phyloP scores from a whole-genome alignment of 2,329 filamentous ascomycete species.

The Penicillium sp. region DNA sequence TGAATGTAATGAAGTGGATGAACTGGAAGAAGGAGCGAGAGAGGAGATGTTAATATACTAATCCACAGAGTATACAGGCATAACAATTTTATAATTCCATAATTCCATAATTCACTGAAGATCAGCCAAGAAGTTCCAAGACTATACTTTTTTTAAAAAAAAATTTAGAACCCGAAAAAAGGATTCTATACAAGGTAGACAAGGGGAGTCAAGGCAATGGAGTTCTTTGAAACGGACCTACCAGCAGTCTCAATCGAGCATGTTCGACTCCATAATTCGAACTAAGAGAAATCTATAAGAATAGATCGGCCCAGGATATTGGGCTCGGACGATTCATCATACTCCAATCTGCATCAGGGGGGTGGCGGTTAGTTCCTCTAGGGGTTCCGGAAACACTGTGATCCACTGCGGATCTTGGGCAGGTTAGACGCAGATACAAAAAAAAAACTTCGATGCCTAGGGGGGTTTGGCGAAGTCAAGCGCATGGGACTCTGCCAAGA shows the following conservation, averaged over 20 bases:
- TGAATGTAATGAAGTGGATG: neutral
- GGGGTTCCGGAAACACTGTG: conserved; percentile 3
- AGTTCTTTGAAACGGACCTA: conserved; percentile 13
- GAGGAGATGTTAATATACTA: conserved; percentile 7
- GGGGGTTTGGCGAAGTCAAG: conserved; percentile 11
- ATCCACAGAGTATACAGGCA: neutral
- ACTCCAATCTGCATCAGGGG: conserved; percentile 16
- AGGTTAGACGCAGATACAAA: conserved; percentile 4
- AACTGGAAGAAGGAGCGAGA: neutral
- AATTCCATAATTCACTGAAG: neutral
- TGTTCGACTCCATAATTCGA: conserved; percentile 14
- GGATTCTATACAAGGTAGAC: neutral
- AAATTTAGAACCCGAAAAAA: neutral
- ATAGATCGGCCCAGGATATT: conserved; percentile 15
- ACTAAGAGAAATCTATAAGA: conserved; percentile 13
- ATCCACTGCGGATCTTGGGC: conserved; percentile 19
- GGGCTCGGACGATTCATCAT: conserved; percentile 15
- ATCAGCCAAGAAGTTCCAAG: conserved; percentile 26
- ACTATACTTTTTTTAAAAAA: neutral
- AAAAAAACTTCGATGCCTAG: conserved; percentile 25
- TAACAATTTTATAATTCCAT: neutral
- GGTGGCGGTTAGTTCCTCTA: conserved; percentile 5
- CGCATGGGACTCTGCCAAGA: conserved; percentile 18
- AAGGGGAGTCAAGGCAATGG: neutral
- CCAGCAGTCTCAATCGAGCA: conserved; percentile 16